phyloP scores from a whole-genome alignment of 495 filamentous ascomycete genomes.

The Xylaria bambusicola region DNA sequence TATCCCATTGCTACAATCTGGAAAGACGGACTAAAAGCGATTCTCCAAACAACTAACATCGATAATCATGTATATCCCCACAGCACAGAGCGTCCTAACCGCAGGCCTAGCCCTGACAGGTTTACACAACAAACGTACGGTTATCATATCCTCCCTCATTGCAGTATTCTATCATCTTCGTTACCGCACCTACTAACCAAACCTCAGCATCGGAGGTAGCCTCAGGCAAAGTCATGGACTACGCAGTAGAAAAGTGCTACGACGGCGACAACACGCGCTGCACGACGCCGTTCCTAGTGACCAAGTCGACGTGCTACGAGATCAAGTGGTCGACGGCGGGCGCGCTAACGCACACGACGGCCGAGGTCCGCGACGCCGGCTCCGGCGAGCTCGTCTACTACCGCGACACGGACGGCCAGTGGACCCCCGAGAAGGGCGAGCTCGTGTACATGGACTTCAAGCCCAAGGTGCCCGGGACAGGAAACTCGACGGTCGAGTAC shows the following conservation, averaged over 20 bases:
- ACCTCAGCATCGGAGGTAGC: conserved; percentile 25
- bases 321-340: conserved; percentile 41
- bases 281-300: conserved; percentile 38
- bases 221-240: conserved; percentile 37
- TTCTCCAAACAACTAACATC: background rate
- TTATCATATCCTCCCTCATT: background rate
- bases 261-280: conserved; percentile 39
- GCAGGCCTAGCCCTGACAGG: conserved; percentile 35
- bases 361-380: conserved; percentile 41
- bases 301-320: conserved; percentile 37
- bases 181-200: background rate
- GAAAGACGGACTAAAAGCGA: background rate
- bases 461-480: conserved; percentile 41
- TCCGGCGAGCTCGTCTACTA: conserved; percentile 42
- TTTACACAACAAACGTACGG: conserved; percentile 26
- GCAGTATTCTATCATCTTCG: too few relatives aligned
- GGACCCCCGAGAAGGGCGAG: conserved; percentile 41
- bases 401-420: conserved; percentile 43
- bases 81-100: conserved; percentile 32
- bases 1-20: background rate
- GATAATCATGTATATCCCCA: conserved; percentile 34
- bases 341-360: conserved; percentile 40
- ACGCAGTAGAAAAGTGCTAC: conserved; percentile 35
- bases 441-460: conserved; percentile 45
- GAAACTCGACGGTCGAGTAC: conserved; percentile 43